Evolutionary conservation across 805 yeast species (phyloP).

Genomic region (Cyberlindnera bimundalis): DNA sequence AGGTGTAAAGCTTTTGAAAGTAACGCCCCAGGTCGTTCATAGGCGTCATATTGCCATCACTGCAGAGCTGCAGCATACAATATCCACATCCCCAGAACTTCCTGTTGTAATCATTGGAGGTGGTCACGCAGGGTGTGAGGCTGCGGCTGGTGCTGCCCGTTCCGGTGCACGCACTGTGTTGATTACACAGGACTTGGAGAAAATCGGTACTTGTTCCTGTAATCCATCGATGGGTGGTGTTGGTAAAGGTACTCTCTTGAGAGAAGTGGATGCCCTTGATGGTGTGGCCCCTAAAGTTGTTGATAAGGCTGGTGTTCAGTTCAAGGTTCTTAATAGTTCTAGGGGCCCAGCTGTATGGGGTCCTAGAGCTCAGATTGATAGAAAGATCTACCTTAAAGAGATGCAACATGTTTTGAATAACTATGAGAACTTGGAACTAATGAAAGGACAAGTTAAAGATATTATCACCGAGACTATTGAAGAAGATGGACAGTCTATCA

Average conservation of each 20-base stretch:
- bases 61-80: conserved; percentile 20
- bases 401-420: conserved; percentile 67
- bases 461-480: conserved; percentile 51
- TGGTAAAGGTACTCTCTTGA: conserved; percentile 89
- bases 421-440: conserved; percentile 51
- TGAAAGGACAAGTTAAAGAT: conserved; percentile 82
- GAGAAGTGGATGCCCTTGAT: conserved; percentile 95
- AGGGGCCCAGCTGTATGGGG: conserved; percentile 99
- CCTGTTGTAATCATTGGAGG: conserved; percentile 94
- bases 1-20: background rate
- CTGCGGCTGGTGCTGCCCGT: conserved; percentile 90
- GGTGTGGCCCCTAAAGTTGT: conserved; percentile 87
- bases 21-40: background rate
- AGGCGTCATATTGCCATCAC: conserved; percentile 19
- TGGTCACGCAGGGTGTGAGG: conserved; percentile 99
- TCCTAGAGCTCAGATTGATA: conserved; percentile 93
- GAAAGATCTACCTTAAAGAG: conserved; percentile 69
- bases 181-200: conserved; percentile 69
- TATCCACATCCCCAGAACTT: conserved; percentile 18
- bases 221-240: conserved; percentile 99
- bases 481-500: conserved; percentile 9
- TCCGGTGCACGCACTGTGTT: conserved; percentile 68
- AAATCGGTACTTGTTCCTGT: conserved; percentile 93
- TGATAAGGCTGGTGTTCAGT: conserved; percentile 91
- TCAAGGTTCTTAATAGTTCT: conserved; percentile 77